Conservation (phyloP, 2,329 filamentous ascomycete species). For the Exophiala alcalophila region DNA sequence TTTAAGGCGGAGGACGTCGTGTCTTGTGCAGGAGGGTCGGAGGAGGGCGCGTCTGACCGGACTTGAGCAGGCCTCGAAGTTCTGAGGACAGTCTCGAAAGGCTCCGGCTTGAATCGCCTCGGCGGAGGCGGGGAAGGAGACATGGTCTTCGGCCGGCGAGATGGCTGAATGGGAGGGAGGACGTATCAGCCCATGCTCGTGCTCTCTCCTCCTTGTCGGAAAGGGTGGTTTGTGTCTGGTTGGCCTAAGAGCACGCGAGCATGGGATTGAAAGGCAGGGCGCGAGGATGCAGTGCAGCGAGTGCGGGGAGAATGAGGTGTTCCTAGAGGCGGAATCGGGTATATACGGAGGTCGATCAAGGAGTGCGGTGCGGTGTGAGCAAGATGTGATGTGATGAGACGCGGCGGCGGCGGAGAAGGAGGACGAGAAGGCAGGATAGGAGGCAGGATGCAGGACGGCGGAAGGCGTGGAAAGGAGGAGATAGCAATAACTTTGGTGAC, state of each 20-base stretch:
- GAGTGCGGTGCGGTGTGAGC: conserved; percentile 1
- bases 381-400: conserved; percentile 10
- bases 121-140: conserved; percentile 21
- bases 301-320: conserved; percentile 16
- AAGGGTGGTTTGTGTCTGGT: conserved; percentile 5
- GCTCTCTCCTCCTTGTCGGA: conserved; percentile 7
- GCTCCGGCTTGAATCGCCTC: conserved; percentile 32
- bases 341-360: conserved; percentile 17
- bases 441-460: not conserved
- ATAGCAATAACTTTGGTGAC: not conserved
- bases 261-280: conserved; percentile 4
- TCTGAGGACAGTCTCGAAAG: conserved; percentile 28
- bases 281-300: conserved; percentile 6
- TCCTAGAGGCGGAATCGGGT: conserved; percentile 21
- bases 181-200: conserved; percentile 8
- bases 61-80: conserved; percentile 15
- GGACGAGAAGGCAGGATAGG: conserved; percentile 9
- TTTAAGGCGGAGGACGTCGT: conserved; percentile 10
- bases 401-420: conserved; percentile 6
- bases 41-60: conserved; percentile 14
- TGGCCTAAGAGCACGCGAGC: conserved; percentile 23
- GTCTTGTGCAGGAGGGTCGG: conserved; percentile 10
- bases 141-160: conserved; percentile 10
- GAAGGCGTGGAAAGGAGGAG: not conserved
- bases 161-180: too few species aligned